A percentile compares a stretch with the other conserved stretches of the same genome.
Evolutionary conservation across 2,329 filamentous ascomycete species (phyloP).

Genomic region (Hypoxylon sp.): DNA sequence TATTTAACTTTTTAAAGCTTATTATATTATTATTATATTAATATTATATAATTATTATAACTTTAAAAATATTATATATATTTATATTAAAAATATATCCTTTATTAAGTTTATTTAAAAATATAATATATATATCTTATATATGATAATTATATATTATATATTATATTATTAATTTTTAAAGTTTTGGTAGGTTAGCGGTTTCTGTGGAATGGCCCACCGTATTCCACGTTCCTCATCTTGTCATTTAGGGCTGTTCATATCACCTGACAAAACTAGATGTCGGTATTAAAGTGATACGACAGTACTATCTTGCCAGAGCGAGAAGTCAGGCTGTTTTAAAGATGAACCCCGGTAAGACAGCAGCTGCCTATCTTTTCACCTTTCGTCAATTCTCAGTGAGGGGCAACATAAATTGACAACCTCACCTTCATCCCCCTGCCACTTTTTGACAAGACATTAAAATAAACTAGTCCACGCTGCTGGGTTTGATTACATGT

Average conservation of each 20-base stretch:
- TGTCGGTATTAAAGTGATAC: conserved; percentile 11
- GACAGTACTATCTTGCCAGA: conserved; percentile 6
- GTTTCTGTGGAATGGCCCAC: no score
- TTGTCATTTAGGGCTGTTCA: not conserved
- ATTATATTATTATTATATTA: no score
- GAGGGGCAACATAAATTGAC: conserved; percentile 10
- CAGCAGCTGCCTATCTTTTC: not conserved
- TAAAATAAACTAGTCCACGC: not conserved
- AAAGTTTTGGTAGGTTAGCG: no score
- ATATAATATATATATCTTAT: no score
- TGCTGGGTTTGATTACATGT: not conserved
- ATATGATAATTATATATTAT: no score
- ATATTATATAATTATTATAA: no score
- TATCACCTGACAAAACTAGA: conserved; percentile 9
- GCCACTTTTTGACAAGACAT: conserved; percentile 1
- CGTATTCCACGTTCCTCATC: not conserved
- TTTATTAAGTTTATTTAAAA: no score
- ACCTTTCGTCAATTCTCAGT: conserved; percentile 11
- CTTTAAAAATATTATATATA: no score
- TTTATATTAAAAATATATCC: no score
- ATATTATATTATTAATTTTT: no score
- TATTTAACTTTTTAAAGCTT: no score
- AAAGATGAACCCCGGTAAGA: not conserved
- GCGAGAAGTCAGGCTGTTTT: not conserved
- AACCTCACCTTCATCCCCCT: conserved; percentile 3